Evolutionary conservation across 176 grass and related monocot species (phyloP), one percentile per base, ranked within the genome.

Genomic region (Elaeis guineensis): DNA sequence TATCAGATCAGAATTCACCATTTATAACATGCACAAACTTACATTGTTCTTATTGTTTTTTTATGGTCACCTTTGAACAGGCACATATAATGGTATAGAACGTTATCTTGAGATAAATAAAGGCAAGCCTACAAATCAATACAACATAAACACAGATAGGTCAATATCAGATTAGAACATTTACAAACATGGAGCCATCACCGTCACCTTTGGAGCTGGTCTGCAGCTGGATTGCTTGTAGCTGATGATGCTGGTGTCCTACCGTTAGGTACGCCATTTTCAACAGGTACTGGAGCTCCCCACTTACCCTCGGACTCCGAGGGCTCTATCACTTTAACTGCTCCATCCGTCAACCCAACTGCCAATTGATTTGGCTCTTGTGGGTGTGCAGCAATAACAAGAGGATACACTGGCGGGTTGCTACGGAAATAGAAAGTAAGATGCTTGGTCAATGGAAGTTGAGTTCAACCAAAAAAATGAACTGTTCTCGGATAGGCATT

Each of bases 351-450:
- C 62, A 91, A 76, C 51, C 92, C 92, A 2, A 97, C 67, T 19
- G 92, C 92, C 16, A 97, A 88, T 63, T 97, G 92, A 76, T 86
- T 88, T 59, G 92, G 75, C 67, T 97, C 92, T 58, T 90, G 68
- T 0, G 92, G 92, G 57, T 97, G 92, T 19, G 84, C 87, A 0
- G 87, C 83, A 8, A 97, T 56, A 5, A 82, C 83, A 61, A 82
- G 74, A 22, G 92, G 78, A 66, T 80, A 77, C 25, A 82, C 49
- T 19, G 54, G 65, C 5, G 78, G 78, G 69, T 87, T 90, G 78
- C 92, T 96, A 80, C 63, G 69, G n/a, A 18, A 66, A 84, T 44
- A 49, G 65, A 84, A 67, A 81, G 28, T 54, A 5, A 58, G 39
- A 19, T 16, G 15, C 6, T 4, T 57, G 21, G 16, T 21, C 57